Evolutionary conservation across 192 early-diverging fungal species (phyloP).

Genomic region (Coemansia sp.): DNA sequence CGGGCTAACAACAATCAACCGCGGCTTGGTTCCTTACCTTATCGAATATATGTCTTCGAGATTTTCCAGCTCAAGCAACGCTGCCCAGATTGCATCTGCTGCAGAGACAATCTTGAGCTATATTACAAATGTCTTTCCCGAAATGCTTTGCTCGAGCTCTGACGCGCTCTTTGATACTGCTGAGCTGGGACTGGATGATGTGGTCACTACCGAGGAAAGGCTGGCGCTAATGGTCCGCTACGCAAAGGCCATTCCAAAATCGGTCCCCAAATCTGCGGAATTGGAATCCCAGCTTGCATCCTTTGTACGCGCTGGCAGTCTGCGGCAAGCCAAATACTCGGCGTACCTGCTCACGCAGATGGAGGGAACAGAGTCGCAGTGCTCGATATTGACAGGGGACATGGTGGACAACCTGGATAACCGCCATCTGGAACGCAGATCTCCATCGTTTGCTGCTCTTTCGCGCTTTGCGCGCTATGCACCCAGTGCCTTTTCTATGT

Average conservation of each 20-base stretch:
- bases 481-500: slow-evolving; percentile 56
- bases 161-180: slow-evolving; percentile 34
- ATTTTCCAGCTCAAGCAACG: not conserved
- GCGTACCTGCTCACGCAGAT: slow-evolving; percentile 68
- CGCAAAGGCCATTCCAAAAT: slow-evolving; percentile 64
- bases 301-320: slow-evolving; percentile 59
- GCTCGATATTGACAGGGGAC: slow-evolving; percentile 55
- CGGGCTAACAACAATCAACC: slow-evolving; percentile 73
- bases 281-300: slow-evolving; percentile 45
- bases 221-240: slow-evolving; percentile 64
- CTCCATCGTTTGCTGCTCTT: slow-evolving; percentile 56
- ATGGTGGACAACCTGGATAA: slow-evolving; percentile 33
- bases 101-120: slow-evolving; percentile 30
- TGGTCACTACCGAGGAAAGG: slow-evolving; percentile 25
- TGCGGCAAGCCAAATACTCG: slow-evolving; percentile 70
- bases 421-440: slow-evolving; percentile 29
- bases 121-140: slow-evolving; percentile 41
- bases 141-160: slow-evolving; percentile 38
- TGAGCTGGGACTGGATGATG: slow-evolving; percentile 19
- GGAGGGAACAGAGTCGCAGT: slow-evolving; percentile 46
- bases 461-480: slow-evolving; percentile 64
- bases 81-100: slow-evolving; percentile 11
- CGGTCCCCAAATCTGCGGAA: slow-evolving; percentile 37
- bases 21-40: slow-evolving; percentile 57
- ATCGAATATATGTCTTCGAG: slow-evolving; percentile 58